Evolutionary conservation across 2,329 filamentous ascomycete genomes (phyloP), one percentile per base, ranked within the genome.

Genomic region (Chlorencoelia australis): DNA sequence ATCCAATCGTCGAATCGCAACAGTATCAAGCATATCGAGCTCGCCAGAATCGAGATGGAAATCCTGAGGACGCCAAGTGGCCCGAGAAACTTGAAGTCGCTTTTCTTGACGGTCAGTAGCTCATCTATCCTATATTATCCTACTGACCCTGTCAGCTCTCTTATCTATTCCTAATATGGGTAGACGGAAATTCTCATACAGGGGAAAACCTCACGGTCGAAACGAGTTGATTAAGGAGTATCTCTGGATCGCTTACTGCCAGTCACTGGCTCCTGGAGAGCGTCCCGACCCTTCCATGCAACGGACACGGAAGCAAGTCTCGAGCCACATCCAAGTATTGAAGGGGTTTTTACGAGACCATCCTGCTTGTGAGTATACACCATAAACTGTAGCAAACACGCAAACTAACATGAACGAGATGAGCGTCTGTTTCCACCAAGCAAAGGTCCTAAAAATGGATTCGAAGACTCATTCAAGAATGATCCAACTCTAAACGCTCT

Each of bases 211-310:
- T 25, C 73, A 77, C 47, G 77, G 78, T 4, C 72, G 78, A 32
- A 82, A 82, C 59, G 79, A 80, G 69, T 65, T 82, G 38, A 80
- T 82, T 50, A 72, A 69, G 50, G 74, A 79, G 56, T 82, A 81
- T 57, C 67, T 82, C 29, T 80, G 68, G 68, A 66, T 71, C 41
- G 63, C 66, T 7, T 55, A 57, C 22, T 18, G 43, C 3, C 42
- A 52, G 26, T 47, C 42, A 24, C 59, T 72, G 40, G 61, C 65
- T 19, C 60, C 66, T 3, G 68, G 67, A 3, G 58, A 59, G 31
- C 58, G 61, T 27, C 65, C 67, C 3, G 63, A 66, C 42, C 56
- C 67, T 39, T 67, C 55, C 11, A 62, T 65, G 49, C 54, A 52
- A 44, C 53, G 66, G 44, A 50, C 64, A 31, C 47, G 74, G 39